Evolutionary conservation across 768 basidiomycete genomes (phyloP), one percentile per base, ranked within the genome.

Genomic region (Lactarius akahatsu): DNA sequence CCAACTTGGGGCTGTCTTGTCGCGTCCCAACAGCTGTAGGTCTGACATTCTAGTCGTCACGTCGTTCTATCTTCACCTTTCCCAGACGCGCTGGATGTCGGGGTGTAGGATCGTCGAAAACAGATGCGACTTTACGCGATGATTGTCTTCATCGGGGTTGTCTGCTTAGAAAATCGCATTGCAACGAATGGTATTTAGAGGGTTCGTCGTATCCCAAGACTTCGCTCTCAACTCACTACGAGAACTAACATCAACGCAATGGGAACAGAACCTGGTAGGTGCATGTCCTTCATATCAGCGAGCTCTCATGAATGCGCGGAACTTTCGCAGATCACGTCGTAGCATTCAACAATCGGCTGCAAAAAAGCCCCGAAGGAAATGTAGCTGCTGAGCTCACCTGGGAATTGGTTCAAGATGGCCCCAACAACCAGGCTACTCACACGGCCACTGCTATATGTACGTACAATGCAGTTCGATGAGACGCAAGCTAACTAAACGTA

Each of bases 1-100:
- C 9, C 50, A 16, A 34, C 60, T 36, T 59, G 11, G 32, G 4
- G 56, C 15, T 3, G 16, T 67, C 18, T 59, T 9, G 9, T 28
- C n/a, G 66, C 38, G 26, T 45, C 43, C 66, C 16, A 52, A 62
- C 57, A 67, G 23, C 26, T 67, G 66, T 67, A 63, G 66, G 38
- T 16, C 61, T 62, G 16, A 34, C 30, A 16, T 20, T 23, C 36
- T 41, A 36, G 20, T 38, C 57, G 13, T 62, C 57, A 59, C 57
- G 5, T 15, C 32, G 50, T 54, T 36, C 26, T 40, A 62, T n/a
- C 28, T 66, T 58, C 65, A 62, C 61, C 1, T 15, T 54, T 26
- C 50, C 47, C 50, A 43, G 50, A 43, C 57, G 62, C 66, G 38
- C 26, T 38, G 15, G 26, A 18, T 59, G 62, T 67, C 18, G 34